Evolutionary conservation across 2,329 filamentous ascomycete genomes (phyloP).

Genomic region (Verticillium dahliae): DNA sequence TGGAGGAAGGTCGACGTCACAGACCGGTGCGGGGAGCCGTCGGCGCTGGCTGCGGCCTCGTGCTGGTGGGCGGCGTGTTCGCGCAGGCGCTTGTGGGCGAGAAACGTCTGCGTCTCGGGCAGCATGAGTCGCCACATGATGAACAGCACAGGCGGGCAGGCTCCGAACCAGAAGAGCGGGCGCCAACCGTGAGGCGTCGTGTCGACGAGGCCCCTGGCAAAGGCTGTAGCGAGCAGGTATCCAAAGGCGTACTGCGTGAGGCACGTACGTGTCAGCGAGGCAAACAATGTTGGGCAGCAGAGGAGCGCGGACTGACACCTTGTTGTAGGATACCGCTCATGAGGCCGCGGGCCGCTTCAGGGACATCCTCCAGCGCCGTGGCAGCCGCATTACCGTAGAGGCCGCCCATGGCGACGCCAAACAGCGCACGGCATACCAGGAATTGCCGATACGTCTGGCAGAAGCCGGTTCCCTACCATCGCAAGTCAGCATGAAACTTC

Average conservation of each 20-base stretch:
- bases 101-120: slow-evolving; percentile 71
- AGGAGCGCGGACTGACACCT: slow-evolving; percentile 31
- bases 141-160: slow-evolving; percentile 71
- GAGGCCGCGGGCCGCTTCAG: slow-evolving; percentile 60
- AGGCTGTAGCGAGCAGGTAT: slow-evolving; percentile 55
- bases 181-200: slow-evolving; percentile 78
- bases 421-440: slow-evolving; percentile 66
- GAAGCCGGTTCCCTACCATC: slow-evolving; percentile 52
- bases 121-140: slow-evolving; percentile 73
- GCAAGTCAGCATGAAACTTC: neutral
- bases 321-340: slow-evolving; percentile 74
- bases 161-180: slow-evolving; percentile 84
- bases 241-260: slow-evolving; percentile 47
- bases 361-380: slow-evolving; percentile 71
- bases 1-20: slow-evolving; percentile 62
- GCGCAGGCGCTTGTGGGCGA: slow-evolving; percentile 58
- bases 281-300: no score
- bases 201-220: slow-evolving; percentile 61
- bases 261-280: neutral
- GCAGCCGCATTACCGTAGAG: slow-evolving; percentile 73
- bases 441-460: slow-evolving; percentile 63
- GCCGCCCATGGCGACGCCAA: slow-evolving; percentile 78
- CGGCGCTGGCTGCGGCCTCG: slow-evolving; percentile 8
- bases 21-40: slow-evolving; percentile 23
- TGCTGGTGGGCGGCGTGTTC: slow-evolving; percentile 24